These are phyloP conservation scores for Pyrenula massariospora DNA, from an alignment of 495 filamentous ascomycete species.

Conservation along the genomic window DNA sequence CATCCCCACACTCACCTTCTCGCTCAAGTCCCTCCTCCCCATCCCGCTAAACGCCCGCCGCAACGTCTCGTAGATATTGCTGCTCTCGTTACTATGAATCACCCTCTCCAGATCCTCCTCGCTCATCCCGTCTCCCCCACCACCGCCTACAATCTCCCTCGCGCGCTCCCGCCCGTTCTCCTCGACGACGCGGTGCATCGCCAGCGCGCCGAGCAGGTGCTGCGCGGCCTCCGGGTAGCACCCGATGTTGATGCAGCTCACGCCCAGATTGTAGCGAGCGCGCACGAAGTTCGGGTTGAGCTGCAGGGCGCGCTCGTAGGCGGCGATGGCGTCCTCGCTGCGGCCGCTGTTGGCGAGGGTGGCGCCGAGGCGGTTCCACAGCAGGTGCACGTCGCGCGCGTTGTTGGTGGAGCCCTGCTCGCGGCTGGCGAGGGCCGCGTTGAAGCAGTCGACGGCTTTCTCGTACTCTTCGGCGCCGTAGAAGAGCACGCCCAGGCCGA, in stretches of 20 bases:
- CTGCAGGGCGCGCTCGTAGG: conserved; percentile 83
- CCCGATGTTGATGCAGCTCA: conserved; percentile 94
- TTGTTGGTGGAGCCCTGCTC: conserved; percentile 70
- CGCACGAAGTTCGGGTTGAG: conserved; percentile 92
- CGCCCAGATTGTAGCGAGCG: conserved; percentile 91
- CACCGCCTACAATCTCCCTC: conserved; percentile 61
- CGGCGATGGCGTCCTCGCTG: conserved; percentile 88
- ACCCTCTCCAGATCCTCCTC: conserved; percentile 69
- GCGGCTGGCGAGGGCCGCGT: conserved; percentile 68
- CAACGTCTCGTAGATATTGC: conserved; percentile 88
- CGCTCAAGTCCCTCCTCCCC: conserved; percentile 75
- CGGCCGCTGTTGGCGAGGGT: conserved; percentile 91
- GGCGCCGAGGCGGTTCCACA: conserved; percentile 96
- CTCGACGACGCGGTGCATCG: conserved; percentile 96
- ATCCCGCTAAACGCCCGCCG: conserved; percentile 90
- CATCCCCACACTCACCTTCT: conserved; percentile 76
- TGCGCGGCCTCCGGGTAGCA: conserved; percentile 87
- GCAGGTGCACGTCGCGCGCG: conserved; percentile 68
- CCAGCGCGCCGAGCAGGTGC: conserved; percentile 83
- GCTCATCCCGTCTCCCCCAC: conserved; percentile 23
- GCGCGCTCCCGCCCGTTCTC: conserved; percentile 72
- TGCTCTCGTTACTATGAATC: conserved; percentile 87
- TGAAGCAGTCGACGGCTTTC: conserved; percentile 98
- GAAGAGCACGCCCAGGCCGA: conserved; percentile 93
- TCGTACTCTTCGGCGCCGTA: conserved; percentile 96